Conservation (phyloP, 768 basidiomycete genomes). For the Russula sp. region DNA sequence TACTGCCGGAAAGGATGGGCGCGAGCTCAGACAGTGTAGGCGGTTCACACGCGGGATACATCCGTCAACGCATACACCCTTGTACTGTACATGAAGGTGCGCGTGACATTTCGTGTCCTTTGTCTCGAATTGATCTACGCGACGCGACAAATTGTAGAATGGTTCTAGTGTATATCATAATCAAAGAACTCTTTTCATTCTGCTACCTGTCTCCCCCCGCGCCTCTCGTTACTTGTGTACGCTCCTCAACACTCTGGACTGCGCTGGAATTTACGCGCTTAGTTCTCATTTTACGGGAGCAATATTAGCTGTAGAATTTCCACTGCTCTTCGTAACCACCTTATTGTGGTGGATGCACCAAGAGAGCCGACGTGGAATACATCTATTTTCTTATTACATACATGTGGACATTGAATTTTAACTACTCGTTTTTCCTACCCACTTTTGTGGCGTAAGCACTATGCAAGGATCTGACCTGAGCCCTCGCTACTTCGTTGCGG, state of each 20-base stretch:
- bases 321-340: slow-evolving; percentile 28
- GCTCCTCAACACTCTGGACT: slow-evolving; percentile 98
- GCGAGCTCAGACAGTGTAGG: slow-evolving; percentile 31
- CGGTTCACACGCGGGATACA: slow-evolving; percentile 53
- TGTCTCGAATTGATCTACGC: neutral
- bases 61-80: neutral
- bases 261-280: slow-evolving; percentile 63
- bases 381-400: slow-evolving; percentile 12
- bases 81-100: slow-evolving; percentile 19
- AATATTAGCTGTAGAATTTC: slow-evolving; percentile 38
- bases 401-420: neutral
- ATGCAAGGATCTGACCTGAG: neutral
- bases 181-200: neutral
- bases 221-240: slow-evolving; percentile 9
- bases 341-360: slow-evolving; percentile 16
- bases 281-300: slow-evolving; percentile 98
- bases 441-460: neutral
- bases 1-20: slow-evolving; percentile 27
- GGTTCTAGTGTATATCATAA: neutral
- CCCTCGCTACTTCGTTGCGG: slow-evolving; percentile 40
- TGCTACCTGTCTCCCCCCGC: neutral
- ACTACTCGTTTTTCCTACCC: neutral
- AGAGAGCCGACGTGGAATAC: slow-evolving; percentile 27
- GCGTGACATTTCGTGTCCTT: neutral
- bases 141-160: neutral